Percentiles rank a stretch among this genome's conserved stretches.
These are phyloP conservation scores for Entomortierella beljakovae DNA, from an alignment of 192 early-diverging fungal species.

Conservation along the genomic window DNA sequence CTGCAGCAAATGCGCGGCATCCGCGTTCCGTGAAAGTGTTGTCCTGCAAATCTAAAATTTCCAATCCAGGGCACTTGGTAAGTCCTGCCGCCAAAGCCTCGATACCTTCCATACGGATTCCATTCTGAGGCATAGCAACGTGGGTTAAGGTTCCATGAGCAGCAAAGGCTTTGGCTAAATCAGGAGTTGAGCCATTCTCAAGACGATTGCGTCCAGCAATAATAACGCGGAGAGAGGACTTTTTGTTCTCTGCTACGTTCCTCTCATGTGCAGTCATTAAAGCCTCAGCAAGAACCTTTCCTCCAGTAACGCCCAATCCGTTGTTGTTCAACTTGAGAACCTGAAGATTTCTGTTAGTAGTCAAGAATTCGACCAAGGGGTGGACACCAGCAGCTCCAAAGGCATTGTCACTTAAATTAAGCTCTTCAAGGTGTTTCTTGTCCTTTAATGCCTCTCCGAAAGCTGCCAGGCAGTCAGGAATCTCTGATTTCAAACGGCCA, in stretches of 20 bases:
- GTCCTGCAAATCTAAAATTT: slow-evolving; percentile 92
- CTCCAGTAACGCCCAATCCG: slow-evolving; percentile 94
- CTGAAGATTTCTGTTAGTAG: slow-evolving; percentile 83
- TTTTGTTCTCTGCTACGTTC: slow-evolving; percentile 68
- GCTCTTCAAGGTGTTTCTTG: slow-evolving; percentile 81
- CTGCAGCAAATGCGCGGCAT: slow-evolving; percentile 80
- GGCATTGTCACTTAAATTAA: slow-evolving; percentile 95
- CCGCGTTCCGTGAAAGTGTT: slow-evolving; percentile 94
- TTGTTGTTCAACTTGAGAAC: slow-evolving; percentile 96
- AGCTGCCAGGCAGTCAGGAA: slow-evolving; percentile 84
- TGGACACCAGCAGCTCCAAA: slow-evolving; percentile 96
- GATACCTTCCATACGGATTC: slow-evolving; percentile 96
- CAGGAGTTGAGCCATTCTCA: slow-evolving; percentile 83
- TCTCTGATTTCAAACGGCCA: slow-evolving; percentile 89
- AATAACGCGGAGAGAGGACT: slow-evolving; percentile 80
- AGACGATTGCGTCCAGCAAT: slow-evolving; percentile 95
- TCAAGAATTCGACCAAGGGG: slow-evolving; percentile 87
- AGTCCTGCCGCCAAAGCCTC: slow-evolving; percentile 76
- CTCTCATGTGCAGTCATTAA: slow-evolving; percentile 82
- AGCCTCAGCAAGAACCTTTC: slow-evolving; percentile 85
- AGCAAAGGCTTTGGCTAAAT: slow-evolving; percentile 85
- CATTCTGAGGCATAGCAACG: slow-evolving; percentile 96
- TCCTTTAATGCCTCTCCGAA: slow-evolving; percentile 87
- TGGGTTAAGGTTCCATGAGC: slow-evolving; percentile 80
- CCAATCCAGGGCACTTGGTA: slow-evolving; percentile 71